phyloP scores from a whole-genome alignment of 73 alveolate genomes.

The Paramecium sonneborni region DNA sequence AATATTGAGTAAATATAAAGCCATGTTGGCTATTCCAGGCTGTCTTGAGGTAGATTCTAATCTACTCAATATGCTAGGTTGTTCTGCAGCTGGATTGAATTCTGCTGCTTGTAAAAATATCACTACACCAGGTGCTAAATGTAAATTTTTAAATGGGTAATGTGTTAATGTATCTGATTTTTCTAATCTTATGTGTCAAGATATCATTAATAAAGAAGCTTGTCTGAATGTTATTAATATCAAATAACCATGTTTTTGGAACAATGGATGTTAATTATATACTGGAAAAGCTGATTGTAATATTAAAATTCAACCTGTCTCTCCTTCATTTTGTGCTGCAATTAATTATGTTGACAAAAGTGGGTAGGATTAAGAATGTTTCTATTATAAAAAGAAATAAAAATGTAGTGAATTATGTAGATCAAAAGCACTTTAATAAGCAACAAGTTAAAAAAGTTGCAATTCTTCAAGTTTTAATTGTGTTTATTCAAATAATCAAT shows the following conservation, averaged over 20 bases:
- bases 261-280: not conserved
- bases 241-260: slow-evolving; percentile 14
- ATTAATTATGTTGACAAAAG: not conserved
- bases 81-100: not conserved
- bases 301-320: not conserved
- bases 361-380: not conserved
- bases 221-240: not conserved
- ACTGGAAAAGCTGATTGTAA: not conserved
- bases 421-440: not conserved
- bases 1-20: not conserved
- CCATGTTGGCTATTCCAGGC: not conserved
- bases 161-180: not conserved
- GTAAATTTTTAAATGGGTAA: not conserved
- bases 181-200: not conserved
- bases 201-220: not conserved
- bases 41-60: not conserved
- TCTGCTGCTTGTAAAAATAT: not conserved
- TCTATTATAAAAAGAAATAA: not conserved
- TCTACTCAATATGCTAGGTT: not conserved
- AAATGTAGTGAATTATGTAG: not conserved
- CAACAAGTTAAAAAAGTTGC: not conserved
- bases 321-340: slow-evolving; percentile 3
- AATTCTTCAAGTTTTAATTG: not conserved
- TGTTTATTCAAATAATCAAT: not conserved
- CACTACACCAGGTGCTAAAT: not conserved